Evolutionary conservation across 768 basidiomycete species (phyloP).

Genomic region (Lentinula guzmanii): DNA sequence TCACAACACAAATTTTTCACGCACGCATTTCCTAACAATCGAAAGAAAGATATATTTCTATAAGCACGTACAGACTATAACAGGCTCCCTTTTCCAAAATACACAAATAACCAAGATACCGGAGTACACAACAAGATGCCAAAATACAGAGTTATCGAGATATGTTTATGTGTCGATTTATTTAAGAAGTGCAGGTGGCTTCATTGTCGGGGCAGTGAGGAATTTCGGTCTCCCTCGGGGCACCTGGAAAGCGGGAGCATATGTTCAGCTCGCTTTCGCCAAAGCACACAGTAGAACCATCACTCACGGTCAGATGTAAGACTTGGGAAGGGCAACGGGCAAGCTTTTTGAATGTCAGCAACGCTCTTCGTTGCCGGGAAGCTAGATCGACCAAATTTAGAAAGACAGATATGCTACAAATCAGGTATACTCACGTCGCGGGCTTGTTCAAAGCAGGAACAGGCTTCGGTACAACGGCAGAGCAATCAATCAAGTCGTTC

Average conservation of each 20-base stretch:
- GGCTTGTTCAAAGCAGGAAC: background rate
- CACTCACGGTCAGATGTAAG: constrained; percentile 13
- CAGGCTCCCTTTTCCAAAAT: background rate
- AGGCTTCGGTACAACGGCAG: constrained; percentile 11
- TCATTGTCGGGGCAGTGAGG: constrained; percentile 3
- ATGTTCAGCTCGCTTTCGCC: background rate
- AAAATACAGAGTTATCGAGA: no score
- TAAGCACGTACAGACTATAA: background rate
- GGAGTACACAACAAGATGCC: no score
- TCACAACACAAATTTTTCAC: no score
- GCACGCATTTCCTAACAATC: no score
- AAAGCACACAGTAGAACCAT: background rate
- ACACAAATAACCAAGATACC: background rate
- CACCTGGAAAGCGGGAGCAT: background rate
- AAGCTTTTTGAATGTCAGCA: constrained; percentile 21
- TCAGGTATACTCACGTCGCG: background rate
- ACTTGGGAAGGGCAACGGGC: constrained; percentile 19
- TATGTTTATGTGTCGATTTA: no score
- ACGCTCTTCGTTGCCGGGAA: constrained; percentile 24
- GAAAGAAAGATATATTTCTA: background rate
- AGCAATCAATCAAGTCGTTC: constrained; percentile 19
- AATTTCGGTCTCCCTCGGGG: background rate
- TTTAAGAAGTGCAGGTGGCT: background rate
- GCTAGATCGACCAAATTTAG: constrained; percentile 6
- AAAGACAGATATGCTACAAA: background rate